These are phyloP conservation scores for Steccherinum ochraceum DNA, from an alignment of 768 basidiomycete genomes.

Conservation along the genomic window DNA sequence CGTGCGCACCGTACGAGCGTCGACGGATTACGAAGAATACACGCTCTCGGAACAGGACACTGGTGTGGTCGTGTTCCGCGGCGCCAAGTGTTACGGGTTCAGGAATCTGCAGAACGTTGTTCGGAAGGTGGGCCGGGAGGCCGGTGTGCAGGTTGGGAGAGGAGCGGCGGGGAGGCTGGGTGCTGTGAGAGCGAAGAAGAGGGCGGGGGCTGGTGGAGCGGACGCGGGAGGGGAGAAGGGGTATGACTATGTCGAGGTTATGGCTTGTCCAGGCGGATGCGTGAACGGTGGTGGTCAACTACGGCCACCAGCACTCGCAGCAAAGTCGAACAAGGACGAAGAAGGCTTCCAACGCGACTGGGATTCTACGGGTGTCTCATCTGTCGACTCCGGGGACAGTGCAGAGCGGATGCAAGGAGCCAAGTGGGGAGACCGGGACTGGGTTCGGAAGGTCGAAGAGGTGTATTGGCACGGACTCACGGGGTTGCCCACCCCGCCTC, in stretches of 20 bases:
- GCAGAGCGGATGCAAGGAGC: conserved; percentile 28
- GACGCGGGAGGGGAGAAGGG: conserved; percentile 30
- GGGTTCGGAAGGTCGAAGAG: conserved; percentile 76
- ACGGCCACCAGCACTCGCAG: conserved; percentile 14
- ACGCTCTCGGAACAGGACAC: conserved; percentile 38
- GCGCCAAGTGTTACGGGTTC: conserved; percentile 96
- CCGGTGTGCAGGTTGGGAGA: conserved; percentile 64
- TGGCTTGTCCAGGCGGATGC: conserved; percentile 98
- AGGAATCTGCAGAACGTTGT: conserved; percentile 96
- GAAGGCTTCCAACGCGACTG: conserved; percentile 67
- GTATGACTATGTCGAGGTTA: conserved; percentile 94
- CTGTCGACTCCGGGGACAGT: conserved; percentile 19
- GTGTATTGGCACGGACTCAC: conserved; percentile 63
- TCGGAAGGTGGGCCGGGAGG: conserved; percentile 82
- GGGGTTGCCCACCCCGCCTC: conserved; percentile 34
- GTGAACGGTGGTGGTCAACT: conserved; percentile 96
- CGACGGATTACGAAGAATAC: conserved; percentile 75
- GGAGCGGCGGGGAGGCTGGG: conserved; percentile 55
- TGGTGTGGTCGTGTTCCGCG: conserved; percentile 74
- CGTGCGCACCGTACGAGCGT: conserved; percentile 51
- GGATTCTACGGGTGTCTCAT: conserved; percentile 44
- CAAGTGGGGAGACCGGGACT: conserved; percentile 79
- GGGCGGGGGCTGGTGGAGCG: conserved; percentile 21
- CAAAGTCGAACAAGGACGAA: conserved; percentile 31
- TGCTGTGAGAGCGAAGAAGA: conserved; percentile 13